A percentile compares a stretch with the other conserved stretches of the same genome.
phyloP scores from a whole-genome alignment of 75 land plant genomes.

The Cunninghamia lanceolata region DNA sequence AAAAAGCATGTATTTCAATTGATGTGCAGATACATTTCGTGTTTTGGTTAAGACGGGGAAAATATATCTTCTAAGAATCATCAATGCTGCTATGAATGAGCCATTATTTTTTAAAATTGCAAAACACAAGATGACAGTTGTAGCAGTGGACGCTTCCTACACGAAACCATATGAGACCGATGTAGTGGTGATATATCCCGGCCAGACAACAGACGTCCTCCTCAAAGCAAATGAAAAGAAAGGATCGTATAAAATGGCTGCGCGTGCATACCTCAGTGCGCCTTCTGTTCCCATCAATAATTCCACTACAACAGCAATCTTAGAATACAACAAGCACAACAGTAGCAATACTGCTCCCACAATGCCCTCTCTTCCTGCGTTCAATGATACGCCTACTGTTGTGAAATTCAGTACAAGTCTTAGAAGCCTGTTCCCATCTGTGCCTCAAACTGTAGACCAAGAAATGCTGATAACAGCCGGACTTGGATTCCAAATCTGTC shows the following conservation, averaged over 20 bases:
- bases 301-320: too few relatives aligned
- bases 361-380: background rate
- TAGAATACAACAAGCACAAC: too few relatives aligned
- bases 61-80: conserved; percentile 6
- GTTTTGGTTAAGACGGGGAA: conserved; percentile 4
- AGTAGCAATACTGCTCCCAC: background rate
- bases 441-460: too few relatives aligned
- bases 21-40: background rate
- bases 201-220: too few relatives aligned
- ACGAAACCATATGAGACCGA: conserved; percentile 6
- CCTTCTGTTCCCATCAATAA: too few relatives aligned
- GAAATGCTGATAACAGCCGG: too few relatives aligned
- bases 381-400: background rate
- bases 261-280: too few relatives aligned
- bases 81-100: too few relatives aligned
- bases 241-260: too few relatives aligned
- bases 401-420: background rate
- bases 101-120: conserved; percentile 11
- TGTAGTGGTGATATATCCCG: too few relatives aligned
- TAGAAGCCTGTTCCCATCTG: background rate
- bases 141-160: conserved; percentile 11
- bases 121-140: conserved; percentile 11
- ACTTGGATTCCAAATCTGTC: too few relatives aligned
- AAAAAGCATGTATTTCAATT: background rate
- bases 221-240: too few relatives aligned